phyloP scores from a whole-genome alignment of 306 rosid genomes.

The Malus fusca region DNA sequence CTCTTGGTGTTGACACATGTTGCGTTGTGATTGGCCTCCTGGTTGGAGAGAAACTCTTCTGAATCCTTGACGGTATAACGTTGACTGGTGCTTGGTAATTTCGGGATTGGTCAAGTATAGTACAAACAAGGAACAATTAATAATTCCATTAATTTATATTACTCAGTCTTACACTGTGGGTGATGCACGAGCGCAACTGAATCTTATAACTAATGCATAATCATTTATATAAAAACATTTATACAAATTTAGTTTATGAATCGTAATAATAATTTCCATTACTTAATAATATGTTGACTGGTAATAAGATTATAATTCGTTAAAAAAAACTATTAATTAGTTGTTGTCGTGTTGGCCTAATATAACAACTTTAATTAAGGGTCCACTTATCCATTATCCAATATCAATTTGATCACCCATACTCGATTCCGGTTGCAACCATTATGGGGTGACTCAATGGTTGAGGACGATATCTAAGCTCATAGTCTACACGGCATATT shows the following conservation, averaged over 20 bases:
- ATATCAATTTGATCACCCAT: not conserved
- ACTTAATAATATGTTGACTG: not conserved
- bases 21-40: too few species aligned
- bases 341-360: slow-evolving; percentile 11
- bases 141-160: not conserved
- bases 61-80: too few species aligned
- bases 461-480: too few species aligned
- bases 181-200: not conserved
- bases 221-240: too few species aligned
- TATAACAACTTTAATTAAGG: not conserved
- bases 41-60: too few species aligned
- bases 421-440: too few species aligned
- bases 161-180: not conserved
- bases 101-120: too few species aligned
- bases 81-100: too few species aligned
- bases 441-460: fast-evolving
- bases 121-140: too few species aligned
- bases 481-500: too few species aligned
- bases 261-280: not conserved
- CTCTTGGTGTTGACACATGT: too few species aligned
- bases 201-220: not conserved
- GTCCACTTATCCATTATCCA: not conserved
- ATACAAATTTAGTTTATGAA: too few species aligned
- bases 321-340: not conserved
- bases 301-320: not conserved